A percentile compares a stretch with the other conserved stretches of the same genome.
Conservation (phyloP, 2,329 filamentous ascomycete genomes). For the Paracoccidioides brasiliensis region DNA sequence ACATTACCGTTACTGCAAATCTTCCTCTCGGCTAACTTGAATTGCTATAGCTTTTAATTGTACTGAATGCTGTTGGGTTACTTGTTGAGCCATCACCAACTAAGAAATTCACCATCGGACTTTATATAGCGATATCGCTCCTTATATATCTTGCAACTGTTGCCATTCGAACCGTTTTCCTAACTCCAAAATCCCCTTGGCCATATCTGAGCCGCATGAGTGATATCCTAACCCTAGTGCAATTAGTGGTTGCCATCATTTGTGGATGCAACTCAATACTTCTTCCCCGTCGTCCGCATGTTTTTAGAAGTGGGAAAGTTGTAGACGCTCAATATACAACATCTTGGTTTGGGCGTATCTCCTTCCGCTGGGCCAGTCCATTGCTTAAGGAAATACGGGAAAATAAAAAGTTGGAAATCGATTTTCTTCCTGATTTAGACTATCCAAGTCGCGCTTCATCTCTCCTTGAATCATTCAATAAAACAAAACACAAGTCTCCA, state of each 20-base stretch:
- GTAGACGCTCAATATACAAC: conserved; percentile 53
- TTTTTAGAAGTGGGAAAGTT: conserved; percentile 44
- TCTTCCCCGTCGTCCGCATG: conserved; percentile 54
- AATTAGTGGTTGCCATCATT: conserved; percentile 23
- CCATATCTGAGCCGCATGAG: not conserved
- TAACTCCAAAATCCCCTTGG: not conserved
- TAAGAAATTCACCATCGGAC: conserved; percentile 20
- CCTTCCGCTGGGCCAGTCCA: conserved; percentile 49
- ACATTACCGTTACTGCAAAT: not conserved
- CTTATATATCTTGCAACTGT: conserved; percentile 14
- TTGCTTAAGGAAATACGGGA: conserved; percentile 43
- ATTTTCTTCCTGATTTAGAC: conserved; percentile 50
- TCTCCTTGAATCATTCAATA: conserved; percentile 38
- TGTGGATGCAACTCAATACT: conserved; percentile 39
- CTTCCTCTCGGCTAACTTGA: not conserved
- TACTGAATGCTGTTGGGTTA: conserved; percentile 22
- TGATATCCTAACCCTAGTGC: conserved; percentile 7
- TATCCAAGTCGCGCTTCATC: conserved; percentile 41
- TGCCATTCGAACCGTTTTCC: conserved; percentile 13
- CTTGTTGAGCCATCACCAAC: conserved; percentile 23
- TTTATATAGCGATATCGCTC: conserved; percentile 21
- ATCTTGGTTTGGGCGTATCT: conserved; percentile 49
- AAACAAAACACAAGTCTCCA: conserved; percentile 16
- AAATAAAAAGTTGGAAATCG: conserved; percentile 48
- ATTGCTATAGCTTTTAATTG: conserved; percentile 17